Base-by-base conservation (phyloP, 2,329 filamentous ascomycete genomes). In the Elsinoe australis region DNA sequence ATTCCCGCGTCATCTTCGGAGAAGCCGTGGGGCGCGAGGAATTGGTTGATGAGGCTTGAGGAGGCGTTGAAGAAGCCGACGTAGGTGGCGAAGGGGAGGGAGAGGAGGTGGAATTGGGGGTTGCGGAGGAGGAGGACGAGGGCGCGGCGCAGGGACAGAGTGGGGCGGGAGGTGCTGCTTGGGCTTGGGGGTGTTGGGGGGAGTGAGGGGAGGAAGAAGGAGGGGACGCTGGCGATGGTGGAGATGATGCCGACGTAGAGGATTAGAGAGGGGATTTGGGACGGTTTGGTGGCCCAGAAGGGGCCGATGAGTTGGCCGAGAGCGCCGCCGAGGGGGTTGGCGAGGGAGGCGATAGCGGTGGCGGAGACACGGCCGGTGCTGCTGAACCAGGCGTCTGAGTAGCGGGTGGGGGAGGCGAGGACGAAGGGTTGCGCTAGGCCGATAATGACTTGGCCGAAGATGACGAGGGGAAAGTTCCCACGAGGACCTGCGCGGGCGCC, bases 331-430 rank as follows among this genome's bases (percentile, higher is more conserved):
- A 96, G 76, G 0, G 90, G 90, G 64, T 95, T 96, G 3, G 90
- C 87, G 50, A 96, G 68, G 52, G 82, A 89, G 17, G 83, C 82
- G 28, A 95, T 60, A 1, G 90, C 92, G 1, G 90, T 96, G 14
- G 90, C 90, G 47, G 84, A 83, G 9, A 95, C 85, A 48, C 92
- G 79, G 5, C 89, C 90, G 8, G 73, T 71, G 58, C 85, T 82
- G 1, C 87, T 89, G 67, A 96, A 96, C 92, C 92, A 96, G 51
- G 95, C 71, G 62, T 95, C 89, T 48, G 86, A 92, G 67, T 94
- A 98, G 53, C 87, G 75, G 0, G 92, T 90, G 0, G 92, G 90
- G 0, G 90, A 87, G 5, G 84, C 81, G 7, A 96, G 78, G 9
- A 94, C 87, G 64, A 96, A 96, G 0, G 92, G 89, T 62, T 98